phyloP scores from a whole-genome alignment of 495 filamentous ascomycete genomes.

The Evernia prunastri region DNA sequence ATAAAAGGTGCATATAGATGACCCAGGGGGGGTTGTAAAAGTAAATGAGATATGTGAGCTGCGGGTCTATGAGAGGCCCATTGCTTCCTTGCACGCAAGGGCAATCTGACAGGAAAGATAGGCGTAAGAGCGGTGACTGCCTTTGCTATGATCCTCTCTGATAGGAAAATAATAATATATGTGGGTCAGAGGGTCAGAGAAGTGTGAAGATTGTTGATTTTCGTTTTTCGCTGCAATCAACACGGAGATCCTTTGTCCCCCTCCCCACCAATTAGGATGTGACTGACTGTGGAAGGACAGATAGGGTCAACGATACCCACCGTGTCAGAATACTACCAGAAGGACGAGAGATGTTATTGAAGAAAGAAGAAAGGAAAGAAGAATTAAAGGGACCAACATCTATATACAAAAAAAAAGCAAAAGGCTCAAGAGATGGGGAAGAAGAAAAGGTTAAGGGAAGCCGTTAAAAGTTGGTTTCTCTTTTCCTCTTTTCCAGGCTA shows the following conservation, averaged over 20 bases:
- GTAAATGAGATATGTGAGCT: constrained; percentile 2
- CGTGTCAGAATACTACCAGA: not conserved
- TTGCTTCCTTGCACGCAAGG: constrained; percentile 11
- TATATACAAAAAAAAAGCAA: constrained; percentile 2
- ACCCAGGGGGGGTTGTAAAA: not conserved
- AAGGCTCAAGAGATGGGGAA: not conserved
- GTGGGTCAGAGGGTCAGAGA: constrained; percentile 5
- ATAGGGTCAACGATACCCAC: not conserved
- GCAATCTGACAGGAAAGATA: constrained; percentile 5
- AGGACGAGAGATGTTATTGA: not conserved
- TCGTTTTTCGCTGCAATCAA: not conserved
- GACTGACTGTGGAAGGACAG: not conserved
- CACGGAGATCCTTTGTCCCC: not conserved
- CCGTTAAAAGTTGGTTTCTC: not conserved
- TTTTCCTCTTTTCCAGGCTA: not conserved
- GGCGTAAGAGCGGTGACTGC: constrained; percentile 14
- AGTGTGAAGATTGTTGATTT: not conserved
- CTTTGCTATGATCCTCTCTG: no score
- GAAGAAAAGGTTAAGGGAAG: not conserved
- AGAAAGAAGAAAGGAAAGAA: not conserved
- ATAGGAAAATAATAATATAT: not conserved
- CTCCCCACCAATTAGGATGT: not conserved
- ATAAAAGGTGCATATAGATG: constrained; percentile 11
- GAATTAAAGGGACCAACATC: not conserved
- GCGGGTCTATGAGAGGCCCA: constrained; percentile 6